Percentiles rank a stretch among this genome's conserved stretches.
phyloP scores from a whole-genome alignment of 2,329 filamentous ascomycete genomes.

The Chalara sp. region DNA sequence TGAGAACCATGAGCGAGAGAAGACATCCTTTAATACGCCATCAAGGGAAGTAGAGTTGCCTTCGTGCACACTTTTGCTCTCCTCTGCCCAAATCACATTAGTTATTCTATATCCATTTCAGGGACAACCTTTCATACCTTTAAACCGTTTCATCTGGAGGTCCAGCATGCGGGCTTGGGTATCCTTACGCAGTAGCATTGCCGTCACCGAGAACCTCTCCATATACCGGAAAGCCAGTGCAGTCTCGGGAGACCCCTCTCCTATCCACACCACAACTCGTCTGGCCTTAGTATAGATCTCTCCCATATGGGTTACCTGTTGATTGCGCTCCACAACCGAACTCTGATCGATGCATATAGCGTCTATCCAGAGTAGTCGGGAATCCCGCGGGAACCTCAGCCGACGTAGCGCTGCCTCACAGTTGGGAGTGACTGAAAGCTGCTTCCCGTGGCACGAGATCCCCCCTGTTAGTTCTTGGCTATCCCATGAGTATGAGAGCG shows the following conservation, averaged over 20 bases:
- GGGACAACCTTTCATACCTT: background rate
- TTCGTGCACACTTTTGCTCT: background rate
- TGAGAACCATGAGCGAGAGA: constrained; percentile 2
- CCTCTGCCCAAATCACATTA: background rate
- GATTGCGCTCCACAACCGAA: background rate
- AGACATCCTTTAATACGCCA: background rate
- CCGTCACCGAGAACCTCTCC: background rate
- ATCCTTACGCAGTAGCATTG: background rate
- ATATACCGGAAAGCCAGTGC: constrained; percentile 1
- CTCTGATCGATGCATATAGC: background rate
- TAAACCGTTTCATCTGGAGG: background rate
- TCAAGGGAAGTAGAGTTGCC: background rate
- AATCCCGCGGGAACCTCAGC: background rate
- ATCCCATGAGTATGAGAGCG: background rate
- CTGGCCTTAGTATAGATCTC: constrained; percentile 2
- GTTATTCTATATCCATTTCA: background rate
- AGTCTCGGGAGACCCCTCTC: background rate
- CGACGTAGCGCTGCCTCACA: background rate
- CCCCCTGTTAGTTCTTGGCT: background rate
- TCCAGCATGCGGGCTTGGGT: background rate
- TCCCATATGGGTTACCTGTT: constrained; percentile 18
- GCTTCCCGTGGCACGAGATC: background rate
- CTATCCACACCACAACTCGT: constrained; percentile 3
- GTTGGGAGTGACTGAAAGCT: background rate
- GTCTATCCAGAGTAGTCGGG: constrained; percentile 3